Conservation (phyloP, 2,329 filamentous ascomycete genomes). For the Penicillium sp. region DNA sequence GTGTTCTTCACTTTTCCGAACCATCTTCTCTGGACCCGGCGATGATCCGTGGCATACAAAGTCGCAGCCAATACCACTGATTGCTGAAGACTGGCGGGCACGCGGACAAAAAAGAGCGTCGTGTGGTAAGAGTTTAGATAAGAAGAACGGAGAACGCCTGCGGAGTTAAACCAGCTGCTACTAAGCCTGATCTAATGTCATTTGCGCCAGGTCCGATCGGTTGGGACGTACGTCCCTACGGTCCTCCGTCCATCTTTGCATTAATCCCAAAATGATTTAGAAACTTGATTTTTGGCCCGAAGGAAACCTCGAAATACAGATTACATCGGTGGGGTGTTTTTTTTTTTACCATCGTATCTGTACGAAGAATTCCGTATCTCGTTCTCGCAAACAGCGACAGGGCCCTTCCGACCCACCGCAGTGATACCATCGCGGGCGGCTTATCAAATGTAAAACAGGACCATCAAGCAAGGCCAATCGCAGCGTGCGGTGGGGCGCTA, state of each 20-base stretch:
- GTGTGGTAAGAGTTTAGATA: background rate
- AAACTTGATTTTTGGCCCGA: background rate
- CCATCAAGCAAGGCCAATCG: background rate
- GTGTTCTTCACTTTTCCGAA: conserved; percentile 9
- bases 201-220: background rate
- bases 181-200: background rate
- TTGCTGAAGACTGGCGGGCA: background rate
- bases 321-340: background rate
- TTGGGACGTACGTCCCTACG: background rate
- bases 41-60: background rate
- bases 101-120: background rate
- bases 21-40: background rate
- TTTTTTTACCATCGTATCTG: background rate
- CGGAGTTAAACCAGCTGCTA: background rate
- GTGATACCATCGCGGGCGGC: background rate
- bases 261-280: background rate
- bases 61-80: background rate
- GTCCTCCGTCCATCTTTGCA: background rate
- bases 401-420: background rate
- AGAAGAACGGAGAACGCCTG: background rate
- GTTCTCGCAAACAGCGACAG: background rate
- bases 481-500: background rate
- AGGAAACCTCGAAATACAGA: background rate
- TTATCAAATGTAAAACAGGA: background rate
- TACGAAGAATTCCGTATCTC: background rate